Conservation (phyloP, 768 basidiomycete species). For the Kwoniella dendrophila region DNA sequence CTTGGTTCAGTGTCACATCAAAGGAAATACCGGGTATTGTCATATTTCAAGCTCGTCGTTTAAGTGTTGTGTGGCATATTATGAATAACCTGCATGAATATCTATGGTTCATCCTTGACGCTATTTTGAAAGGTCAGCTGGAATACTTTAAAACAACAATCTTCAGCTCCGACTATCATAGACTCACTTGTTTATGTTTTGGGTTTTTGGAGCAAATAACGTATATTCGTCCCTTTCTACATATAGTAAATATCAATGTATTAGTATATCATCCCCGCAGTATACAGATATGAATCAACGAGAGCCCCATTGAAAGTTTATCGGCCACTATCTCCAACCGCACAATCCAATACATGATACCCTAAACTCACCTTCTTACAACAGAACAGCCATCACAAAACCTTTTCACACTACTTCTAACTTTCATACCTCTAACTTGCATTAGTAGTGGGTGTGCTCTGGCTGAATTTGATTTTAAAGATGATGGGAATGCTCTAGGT, state of each 20-base stretch:
- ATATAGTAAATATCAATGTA: background rate
- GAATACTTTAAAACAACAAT: background rate
- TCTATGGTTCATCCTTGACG: slow-evolving; percentile 9
- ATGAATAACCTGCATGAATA: background rate
- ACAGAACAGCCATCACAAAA: slow-evolving; percentile 93
- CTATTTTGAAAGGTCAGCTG: background rate
- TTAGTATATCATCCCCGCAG: background rate
- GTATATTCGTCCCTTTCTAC: slow-evolving; percentile 83
- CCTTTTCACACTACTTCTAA: slow-evolving; percentile 86
- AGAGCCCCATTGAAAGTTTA: no score
- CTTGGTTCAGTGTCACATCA: no score
- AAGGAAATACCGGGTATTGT: no score
- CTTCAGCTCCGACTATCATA: background rate
- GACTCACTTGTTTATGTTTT: slow-evolving; percentile 87
- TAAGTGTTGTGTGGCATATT: no score
- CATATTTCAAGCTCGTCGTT: no score
- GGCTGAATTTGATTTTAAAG: background rate
- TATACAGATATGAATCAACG: background rate
- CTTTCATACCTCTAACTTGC: slow-evolving; percentile 77
- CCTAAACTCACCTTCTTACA: slow-evolving; percentile 62
- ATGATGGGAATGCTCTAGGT: background rate
- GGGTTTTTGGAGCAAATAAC: slow-evolving; percentile 91
- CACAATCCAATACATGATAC: background rate
- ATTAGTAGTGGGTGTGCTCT: slow-evolving; percentile 3
- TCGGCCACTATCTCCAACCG: no score